Evolutionary conservation across 768 basidiomycete genomes (phyloP).

Genomic region (Candolleomyces eurysporus): DNA sequence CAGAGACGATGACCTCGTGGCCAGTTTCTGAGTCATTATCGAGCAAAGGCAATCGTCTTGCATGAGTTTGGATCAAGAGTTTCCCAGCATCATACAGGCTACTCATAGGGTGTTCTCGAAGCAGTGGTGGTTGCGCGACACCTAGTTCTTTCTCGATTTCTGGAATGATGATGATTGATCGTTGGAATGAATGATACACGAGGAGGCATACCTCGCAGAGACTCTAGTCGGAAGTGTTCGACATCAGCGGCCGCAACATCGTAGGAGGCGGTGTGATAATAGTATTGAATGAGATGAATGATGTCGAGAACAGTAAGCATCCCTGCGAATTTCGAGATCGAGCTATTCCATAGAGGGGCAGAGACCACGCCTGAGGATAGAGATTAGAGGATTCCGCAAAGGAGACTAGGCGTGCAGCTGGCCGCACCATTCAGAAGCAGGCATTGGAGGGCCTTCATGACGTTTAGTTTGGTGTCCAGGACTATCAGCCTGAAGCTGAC

Average conservation of each 20-base stretch:
- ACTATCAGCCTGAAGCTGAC: slow-evolving; percentile 96
- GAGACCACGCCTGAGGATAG: slow-evolving; percentile 82
- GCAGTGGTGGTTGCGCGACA: slow-evolving; percentile 88
- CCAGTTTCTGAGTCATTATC: slow-evolving; percentile 92
- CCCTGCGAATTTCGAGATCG: slow-evolving; percentile 87
- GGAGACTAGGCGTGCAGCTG: slow-evolving; percentile 1
- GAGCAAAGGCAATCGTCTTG: slow-evolving; percentile 89
- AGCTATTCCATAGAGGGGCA: slow-evolving; percentile 97
- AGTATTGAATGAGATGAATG: slow-evolving; percentile 98
- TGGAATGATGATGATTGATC: slow-evolving; percentile 29
- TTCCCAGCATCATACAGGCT: slow-evolving; percentile 89
- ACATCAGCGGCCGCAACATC: slow-evolving; percentile 89
- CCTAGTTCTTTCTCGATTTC: slow-evolving; percentile 93
- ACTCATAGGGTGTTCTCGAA: slow-evolving; percentile 83
- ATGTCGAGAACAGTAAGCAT: slow-evolving; percentile 99
- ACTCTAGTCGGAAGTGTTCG: slow-evolving; percentile 86
- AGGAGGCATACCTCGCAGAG: slow-evolving; percentile 69
- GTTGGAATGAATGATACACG: slow-evolving; percentile 1
- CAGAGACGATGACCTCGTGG: slow-evolving; percentile 93
- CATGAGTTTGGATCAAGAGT: slow-evolving; percentile 91
- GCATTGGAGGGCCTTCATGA: slow-evolving; percentile 92
- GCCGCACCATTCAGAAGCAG: slow-evolving; percentile 72
- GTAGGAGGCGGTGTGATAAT: slow-evolving; percentile 80
- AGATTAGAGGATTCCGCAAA: slow-evolving; percentile 10
- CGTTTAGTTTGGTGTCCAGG: slow-evolving; percentile 92